These are phyloP conservation scores for Phaffia rhodozyma DNA, from an alignment of 1,284 basidiomycete species.

Conservation along the genomic window DNA sequence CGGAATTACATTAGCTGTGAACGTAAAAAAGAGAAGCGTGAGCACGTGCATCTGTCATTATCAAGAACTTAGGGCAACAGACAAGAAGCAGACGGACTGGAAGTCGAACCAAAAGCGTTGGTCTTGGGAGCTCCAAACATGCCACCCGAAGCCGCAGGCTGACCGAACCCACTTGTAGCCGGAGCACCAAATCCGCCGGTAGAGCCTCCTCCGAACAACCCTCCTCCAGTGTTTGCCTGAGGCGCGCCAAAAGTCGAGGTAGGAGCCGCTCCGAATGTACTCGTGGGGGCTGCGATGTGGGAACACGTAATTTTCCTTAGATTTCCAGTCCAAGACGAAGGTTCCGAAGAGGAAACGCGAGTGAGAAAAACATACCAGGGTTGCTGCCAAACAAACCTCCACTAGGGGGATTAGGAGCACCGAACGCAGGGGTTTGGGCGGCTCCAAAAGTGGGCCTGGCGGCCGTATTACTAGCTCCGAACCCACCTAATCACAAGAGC, in stretches of 20 bases:
- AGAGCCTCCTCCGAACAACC: constrained; percentile 8
- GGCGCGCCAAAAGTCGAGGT: constrained; percentile 17
- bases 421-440: constrained; percentile 8
- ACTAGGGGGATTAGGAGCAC: constrained; percentile 12
- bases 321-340: too few species aligned
- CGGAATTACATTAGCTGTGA: constrained; percentile 1
- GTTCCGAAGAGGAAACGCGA: not conserved
- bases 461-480: constrained; percentile 10
- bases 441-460: constrained; percentile 11
- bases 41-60: not conserved
- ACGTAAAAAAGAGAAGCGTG: not conserved
- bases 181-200: not conserved
- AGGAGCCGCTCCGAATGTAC: constrained; percentile 6
- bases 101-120: constrained; percentile 7
- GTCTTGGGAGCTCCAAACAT: constrained; percentile 13
- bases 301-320: not conserved
- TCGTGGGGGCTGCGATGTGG: not conserved
- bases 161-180: constrained; percentile 36
- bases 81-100: not conserved
- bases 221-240: constrained; percentile 17
- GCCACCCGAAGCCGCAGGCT: constrained; percentile 18
- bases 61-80: too few species aligned
- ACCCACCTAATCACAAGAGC: not conserved
- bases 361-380: not conserved
- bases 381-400: constrained; percentile 7